A percentile compares a stretch with the other conserved stretches of the same genome.
Conservation (phyloP, 768 basidiomycete species). For the Psilocybe cyanescens region DNA sequence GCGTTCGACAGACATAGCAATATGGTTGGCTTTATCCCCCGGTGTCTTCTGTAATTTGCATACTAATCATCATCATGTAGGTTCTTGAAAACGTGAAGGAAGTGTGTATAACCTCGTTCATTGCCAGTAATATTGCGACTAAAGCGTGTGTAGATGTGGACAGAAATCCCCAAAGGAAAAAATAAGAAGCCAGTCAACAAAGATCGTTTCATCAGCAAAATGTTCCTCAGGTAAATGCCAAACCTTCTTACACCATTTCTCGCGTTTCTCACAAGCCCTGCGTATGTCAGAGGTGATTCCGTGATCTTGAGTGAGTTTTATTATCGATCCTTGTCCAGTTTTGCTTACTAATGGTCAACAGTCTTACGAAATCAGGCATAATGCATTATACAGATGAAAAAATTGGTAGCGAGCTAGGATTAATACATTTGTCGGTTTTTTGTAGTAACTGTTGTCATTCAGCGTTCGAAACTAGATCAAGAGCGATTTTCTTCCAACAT, state of each 20-base stretch:
- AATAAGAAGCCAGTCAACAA: slow-evolving; percentile 99
- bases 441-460: not conserved
- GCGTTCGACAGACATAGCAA: slow-evolving; percentile 99
- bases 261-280: slow-evolving; percentile 12
- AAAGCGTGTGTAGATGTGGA: slow-evolving; percentile 89
- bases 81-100: slow-evolving; percentile 98
- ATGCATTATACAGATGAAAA: not conserved
- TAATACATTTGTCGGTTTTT: not conserved
- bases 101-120: slow-evolving; percentile 44
- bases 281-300: slow-evolving; percentile 79
- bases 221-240: slow-evolving; percentile 80
- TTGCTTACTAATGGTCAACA: slow-evolving; percentile 38
- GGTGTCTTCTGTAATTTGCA: slow-evolving; percentile 12
- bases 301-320: slow-evolving; percentile 88
- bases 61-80: slow-evolving; percentile 41
- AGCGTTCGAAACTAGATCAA: slow-evolving; percentile 13
- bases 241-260: slow-evolving; percentile 23
- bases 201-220: slow-evolving; percentile 99
- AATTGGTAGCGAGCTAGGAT: not conserved
- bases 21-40: slow-evolving; percentile 66
- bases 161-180: slow-evolving; percentile 96
- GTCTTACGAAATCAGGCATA: slow-evolving; percentile 80
- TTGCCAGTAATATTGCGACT: not conserved
- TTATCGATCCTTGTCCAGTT: slow-evolving; percentile 23
- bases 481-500: slow-evolving; percentile 27